Evolutionary conservation across 345 rosid genomes (phyloP).

Genomic region (Citrus australasica): DNA sequence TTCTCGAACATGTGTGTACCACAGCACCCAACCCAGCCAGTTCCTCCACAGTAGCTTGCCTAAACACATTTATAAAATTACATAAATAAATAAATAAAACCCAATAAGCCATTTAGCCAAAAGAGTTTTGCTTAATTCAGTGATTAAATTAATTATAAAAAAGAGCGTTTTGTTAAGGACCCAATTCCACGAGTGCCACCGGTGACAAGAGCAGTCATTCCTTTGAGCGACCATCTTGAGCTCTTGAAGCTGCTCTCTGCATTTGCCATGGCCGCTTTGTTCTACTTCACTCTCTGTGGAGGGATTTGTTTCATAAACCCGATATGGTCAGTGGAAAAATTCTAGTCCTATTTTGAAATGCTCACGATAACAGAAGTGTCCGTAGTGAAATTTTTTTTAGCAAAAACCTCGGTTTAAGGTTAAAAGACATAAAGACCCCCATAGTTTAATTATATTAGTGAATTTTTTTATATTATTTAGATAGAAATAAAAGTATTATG

Average conservation of each 20-base stretch:
- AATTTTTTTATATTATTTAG: no score
- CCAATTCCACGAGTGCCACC: constrained; percentile 96
- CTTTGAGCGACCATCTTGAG: constrained; percentile 64
- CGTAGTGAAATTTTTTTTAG: no score
- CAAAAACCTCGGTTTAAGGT: no score
- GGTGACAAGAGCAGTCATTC: constrained; percentile 72
- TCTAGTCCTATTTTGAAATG: no score
- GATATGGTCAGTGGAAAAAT: no score
- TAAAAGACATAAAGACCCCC: no score
- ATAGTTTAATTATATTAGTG: no score
- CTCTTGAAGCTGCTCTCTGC: constrained; percentile 26
- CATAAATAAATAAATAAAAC: background rate
- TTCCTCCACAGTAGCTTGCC: constrained; percentile 73
- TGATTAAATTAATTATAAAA: background rate
- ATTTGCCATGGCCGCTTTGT: constrained; percentile 12
- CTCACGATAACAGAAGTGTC: no score
- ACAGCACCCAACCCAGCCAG: constrained; percentile 66
- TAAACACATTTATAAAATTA: constrained; percentile 1
- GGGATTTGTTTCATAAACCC: no score
- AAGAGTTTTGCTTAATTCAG: background rate
- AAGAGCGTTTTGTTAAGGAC: constrained; percentile 19
- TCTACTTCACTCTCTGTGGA: no score
- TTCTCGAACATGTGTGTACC: constrained; percentile 79
- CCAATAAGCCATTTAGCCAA: background rate
- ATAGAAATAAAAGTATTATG: no score